Conservation (phyloP, 805 yeast species). For the Saturnispora mendoncae region DNA sequence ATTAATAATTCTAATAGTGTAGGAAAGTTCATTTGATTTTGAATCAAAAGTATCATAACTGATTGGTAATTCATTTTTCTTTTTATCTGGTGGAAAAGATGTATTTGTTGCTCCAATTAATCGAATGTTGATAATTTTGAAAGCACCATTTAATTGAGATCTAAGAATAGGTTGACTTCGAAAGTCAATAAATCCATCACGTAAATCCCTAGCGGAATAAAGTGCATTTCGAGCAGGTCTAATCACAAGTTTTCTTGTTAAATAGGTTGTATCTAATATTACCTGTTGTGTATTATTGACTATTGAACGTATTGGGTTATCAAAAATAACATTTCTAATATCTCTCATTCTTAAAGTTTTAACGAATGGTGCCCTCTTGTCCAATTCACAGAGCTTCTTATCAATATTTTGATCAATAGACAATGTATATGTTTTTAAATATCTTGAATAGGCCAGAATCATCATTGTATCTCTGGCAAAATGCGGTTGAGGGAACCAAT, state of each 20-base stretch:
- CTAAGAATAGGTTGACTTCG: slow-evolving; percentile 56
- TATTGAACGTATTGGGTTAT: slow-evolving; percentile 38
- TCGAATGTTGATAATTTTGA: slow-evolving; percentile 51
- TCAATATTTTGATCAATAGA: slow-evolving; percentile 46
- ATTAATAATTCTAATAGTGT: slow-evolving; percentile 36
- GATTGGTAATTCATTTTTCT: slow-evolving; percentile 33
- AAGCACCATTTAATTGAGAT: slow-evolving; percentile 52
- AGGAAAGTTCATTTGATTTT: slow-evolving; percentile 47
- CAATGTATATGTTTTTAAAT: slow-evolving; percentile 17
- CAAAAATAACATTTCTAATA: slow-evolving; percentile 30
- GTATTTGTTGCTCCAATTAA: slow-evolving; percentile 36
- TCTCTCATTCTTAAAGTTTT: slow-evolving; percentile 45
- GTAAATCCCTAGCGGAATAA: slow-evolving; percentile 35
- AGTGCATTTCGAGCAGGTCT: slow-evolving; percentile 43
- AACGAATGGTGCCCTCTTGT: slow-evolving; percentile 48
- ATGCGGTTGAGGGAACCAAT: slow-evolving; percentile 23
- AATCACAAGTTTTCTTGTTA: slow-evolving; percentile 21
- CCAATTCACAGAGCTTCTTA: slow-evolving; percentile 41
- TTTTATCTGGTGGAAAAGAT: slow-evolving; percentile 36
- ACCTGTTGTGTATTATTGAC: not conserved
- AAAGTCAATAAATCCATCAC: slow-evolving; percentile 5
- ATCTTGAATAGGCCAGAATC: slow-evolving; percentile 21
- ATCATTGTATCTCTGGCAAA: slow-evolving; percentile 20
- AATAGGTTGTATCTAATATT: slow-evolving; percentile 22
- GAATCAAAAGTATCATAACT: slow-evolving; percentile 20